Evolutionary conservation across 2,329 filamentous ascomycete species (phyloP), one percentile per base, ranked within the genome.

Genomic region (Stagonosporopsis rhizophila): DNA sequence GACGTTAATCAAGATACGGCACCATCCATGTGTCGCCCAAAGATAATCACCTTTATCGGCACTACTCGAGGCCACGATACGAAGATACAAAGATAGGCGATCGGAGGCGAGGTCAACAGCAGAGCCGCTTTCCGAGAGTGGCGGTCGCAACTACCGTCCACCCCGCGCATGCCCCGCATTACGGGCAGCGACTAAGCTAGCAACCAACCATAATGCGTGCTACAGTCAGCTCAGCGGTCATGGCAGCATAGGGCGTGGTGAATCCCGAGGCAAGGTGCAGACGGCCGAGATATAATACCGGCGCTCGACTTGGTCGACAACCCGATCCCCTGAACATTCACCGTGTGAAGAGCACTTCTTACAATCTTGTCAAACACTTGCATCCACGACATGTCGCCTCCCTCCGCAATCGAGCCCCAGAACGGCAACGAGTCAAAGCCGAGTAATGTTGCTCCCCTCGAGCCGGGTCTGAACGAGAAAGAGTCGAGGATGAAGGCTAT

Each of bases 381-480:
- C 19, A 44, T 5, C 11, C 15, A 41, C 38, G 41, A 9, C 32
- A 70, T 72, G 69, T 54, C 69, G 12, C 73, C 73, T 23, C 73
- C 73, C 20, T 73, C 72, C 12, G 73, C 73, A 38, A 71, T 62
- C 19, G 65, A 70, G 44, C 61, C 70, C 4, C 61, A 65, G 25
- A 65, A 64, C 57, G 65, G 62, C 42, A 61, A 62, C 34, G 62
- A 64, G 12, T 53, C 52, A 8, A 74, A 69, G 56, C 61, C 65
- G 7, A 67, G 69, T n/a, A 70, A 66, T 20, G 55, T 60, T 27
- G 69, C 69, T 9, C 65, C 73, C 2, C 67, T 68, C 8, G 73
- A 75, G 52, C 71, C 73, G 37, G 74, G 72, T 4, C 47, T 74
- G 35, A 69, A 60, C 41, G 61, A 67, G 39, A 61, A 57, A 14